Evolutionary conservation across 495 filamentous ascomycete species (phyloP).

Genomic region (Neurospora sp.): DNA sequence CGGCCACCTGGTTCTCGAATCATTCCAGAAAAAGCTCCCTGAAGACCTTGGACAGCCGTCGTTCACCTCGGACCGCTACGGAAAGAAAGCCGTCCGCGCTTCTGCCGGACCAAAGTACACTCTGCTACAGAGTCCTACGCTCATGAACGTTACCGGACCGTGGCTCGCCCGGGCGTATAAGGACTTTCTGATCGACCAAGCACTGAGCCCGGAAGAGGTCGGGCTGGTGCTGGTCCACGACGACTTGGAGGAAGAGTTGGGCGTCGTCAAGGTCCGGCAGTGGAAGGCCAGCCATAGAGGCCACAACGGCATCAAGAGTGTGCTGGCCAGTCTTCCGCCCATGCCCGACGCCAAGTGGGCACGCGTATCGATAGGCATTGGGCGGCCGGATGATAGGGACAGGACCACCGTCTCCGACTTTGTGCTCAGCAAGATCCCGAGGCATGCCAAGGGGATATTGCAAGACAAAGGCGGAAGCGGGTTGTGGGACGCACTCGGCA

Average conservation of each 20-base stretch:
- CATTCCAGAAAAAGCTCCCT: slow-evolving; percentile 37
- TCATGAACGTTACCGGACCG: slow-evolving; percentile 67
- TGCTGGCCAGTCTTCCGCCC: slow-evolving; percentile 38
- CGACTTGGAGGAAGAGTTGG: slow-evolving; percentile 63
- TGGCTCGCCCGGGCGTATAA: slow-evolving; percentile 39
- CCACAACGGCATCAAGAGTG: slow-evolving; percentile 72
- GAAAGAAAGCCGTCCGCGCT: slow-evolving; percentile 30
- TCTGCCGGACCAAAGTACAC: slow-evolving; percentile 42
- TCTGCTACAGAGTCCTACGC: slow-evolving; percentile 55
- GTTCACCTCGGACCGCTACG: slow-evolving; percentile 32
- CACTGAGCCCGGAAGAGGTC: slow-evolving; percentile 25
- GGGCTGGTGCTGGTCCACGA: slow-evolving; percentile 70
- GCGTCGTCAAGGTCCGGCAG: slow-evolving; percentile 46
- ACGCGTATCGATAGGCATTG: slow-evolving; percentile 61
- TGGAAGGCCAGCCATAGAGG: slow-evolving; percentile 57
- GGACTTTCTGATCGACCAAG: slow-evolving; percentile 23
- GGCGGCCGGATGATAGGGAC: slow-evolving; percentile 51
- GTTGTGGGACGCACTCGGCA: slow-evolving; percentile 40
- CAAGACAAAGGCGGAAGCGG: slow-evolving; percentile 39
- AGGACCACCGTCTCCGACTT: slow-evolving; percentile 49
- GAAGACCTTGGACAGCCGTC: slow-evolving; percentile 22
- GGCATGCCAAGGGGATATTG: slow-evolving; percentile 33
- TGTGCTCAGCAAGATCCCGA: slow-evolving; percentile 55
- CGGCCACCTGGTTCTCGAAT: slow-evolving; percentile 59
- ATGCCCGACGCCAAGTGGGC: slow-evolving; percentile 22